Conservation (phyloP, 2,329 filamentous ascomycete species). For the Bipolaris sorokiniana region DNA sequence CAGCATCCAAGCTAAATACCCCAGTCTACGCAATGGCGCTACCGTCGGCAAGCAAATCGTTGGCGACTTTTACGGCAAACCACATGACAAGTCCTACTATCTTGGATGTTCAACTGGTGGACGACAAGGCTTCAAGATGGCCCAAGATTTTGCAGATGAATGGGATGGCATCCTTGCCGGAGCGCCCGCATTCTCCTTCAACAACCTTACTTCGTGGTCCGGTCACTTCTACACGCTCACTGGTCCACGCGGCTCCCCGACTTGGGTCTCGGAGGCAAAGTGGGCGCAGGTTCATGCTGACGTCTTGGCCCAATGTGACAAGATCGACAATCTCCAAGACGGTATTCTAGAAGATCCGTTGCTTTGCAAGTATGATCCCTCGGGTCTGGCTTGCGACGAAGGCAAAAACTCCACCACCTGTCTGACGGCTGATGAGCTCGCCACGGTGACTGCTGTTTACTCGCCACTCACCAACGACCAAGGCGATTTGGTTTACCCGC, state of each 20-base stretch:
- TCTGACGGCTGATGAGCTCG: slow-evolving; percentile 53
- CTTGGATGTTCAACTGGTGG: slow-evolving; percentile 48
- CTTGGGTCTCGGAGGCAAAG: slow-evolving; percentile 48
- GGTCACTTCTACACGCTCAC: slow-evolving; percentile 40
- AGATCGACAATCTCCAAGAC: slow-evolving; percentile 56
- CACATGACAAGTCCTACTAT: slow-evolving; percentile 51
- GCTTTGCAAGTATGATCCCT: slow-evolving; percentile 53
- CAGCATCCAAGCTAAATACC: slow-evolving; percentile 1
- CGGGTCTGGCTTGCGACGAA: slow-evolving; percentile 46
- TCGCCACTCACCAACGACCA: slow-evolving; percentile 51
- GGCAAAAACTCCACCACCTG: slow-evolving; percentile 48
- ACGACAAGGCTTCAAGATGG: slow-evolving; percentile 46
- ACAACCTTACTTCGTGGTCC: slow-evolving; percentile 45
- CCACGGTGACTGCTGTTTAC: slow-evolving; percentile 53
- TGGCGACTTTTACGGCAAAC: slow-evolving; percentile 49
- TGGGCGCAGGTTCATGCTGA: slow-evolving; percentile 52
- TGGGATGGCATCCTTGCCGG: slow-evolving; percentile 49
- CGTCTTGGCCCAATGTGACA: slow-evolving; percentile 58
- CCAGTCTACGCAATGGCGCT: slow-evolving; percentile 41
- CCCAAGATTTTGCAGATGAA: slow-evolving; percentile 44
- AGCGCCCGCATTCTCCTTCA: slow-evolving; percentile 43
- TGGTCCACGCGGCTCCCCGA: slow-evolving; percentile 37
- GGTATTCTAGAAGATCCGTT: slow-evolving; percentile 56
- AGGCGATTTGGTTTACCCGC: slow-evolving; percentile 57
- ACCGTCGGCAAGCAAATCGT: slow-evolving; percentile 51